Percentiles rank a stretch among this genome's conserved stretches.
phyloP scores from a whole-genome alignment of 306 rosid species.

The Abrus pulchellus region DNA sequence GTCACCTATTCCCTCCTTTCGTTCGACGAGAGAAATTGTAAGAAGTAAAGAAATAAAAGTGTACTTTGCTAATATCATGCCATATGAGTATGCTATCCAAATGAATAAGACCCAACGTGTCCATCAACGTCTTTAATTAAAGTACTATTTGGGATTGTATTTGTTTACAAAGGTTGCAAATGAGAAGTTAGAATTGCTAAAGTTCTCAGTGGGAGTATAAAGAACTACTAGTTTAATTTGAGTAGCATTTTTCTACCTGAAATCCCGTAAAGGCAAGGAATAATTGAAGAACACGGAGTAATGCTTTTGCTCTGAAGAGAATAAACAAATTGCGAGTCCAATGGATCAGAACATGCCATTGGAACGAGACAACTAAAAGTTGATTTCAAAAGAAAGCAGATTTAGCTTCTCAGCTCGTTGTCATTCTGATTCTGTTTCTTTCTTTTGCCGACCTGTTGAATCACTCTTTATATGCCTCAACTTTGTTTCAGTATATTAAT shows the following conservation, averaged over 20 bases:
- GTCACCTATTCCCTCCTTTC: not conserved
- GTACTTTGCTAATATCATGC: not conserved
- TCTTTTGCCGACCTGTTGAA: not conserved
- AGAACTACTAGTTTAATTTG: not conserved
- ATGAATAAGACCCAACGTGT: not conserved
- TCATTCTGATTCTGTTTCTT: not conserved
- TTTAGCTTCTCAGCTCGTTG: not conserved
- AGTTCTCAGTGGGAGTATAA: not conserved
- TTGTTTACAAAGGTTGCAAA: not conserved
- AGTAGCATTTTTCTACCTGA: not conserved
- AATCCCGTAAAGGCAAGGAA: not conserved
- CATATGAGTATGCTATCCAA: too few species aligned
- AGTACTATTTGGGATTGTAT: not conserved
- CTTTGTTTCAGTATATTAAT: too few species aligned
- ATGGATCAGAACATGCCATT: not conserved
- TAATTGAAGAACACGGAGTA: constrained; percentile 3
- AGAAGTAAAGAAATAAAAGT: not conserved
- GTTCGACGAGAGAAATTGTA: not conserved
- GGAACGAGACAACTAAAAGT: constrained; percentile 11
- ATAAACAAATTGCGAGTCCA: not conserved
- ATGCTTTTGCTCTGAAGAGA: not conserved
- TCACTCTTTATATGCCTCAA: not conserved
- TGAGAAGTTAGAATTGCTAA: constrained; percentile 18
- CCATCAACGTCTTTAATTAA: not conserved
- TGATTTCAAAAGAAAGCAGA: not conserved